Evolutionary conservation across 495 filamentous ascomycete genomes (phyloP), one percentile per base, ranked within the genome.

Genomic region (Talaromyces trachyspermus): DNA sequence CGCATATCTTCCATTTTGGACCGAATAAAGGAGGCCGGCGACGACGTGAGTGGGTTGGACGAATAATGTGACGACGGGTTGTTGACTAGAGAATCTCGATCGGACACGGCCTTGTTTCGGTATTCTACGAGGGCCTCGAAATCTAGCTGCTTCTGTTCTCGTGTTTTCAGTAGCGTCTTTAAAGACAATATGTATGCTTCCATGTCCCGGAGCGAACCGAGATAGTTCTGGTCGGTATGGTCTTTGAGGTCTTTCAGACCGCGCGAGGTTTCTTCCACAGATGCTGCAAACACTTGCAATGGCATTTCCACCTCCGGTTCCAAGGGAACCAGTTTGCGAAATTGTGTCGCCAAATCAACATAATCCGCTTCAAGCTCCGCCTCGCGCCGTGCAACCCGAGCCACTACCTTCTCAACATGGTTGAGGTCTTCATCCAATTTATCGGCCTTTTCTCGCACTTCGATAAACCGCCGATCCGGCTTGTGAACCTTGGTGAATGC

Each of bases 111-210:
- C 58, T 94, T 94, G 69, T 83, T 85, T 47, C 95, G 87, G 64
- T 97, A 97, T 56, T 95, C 91, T 17, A 89, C 95, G 23, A 97
- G 73, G 32, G 86, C 92, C 67, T 98, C 92, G 60, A 91, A 95
- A 66, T 98, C 92, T 33, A 97, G 83, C 60, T 98, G 92, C 61
- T 97, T 98, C 68, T 94, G 89, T 67, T 98, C 94, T 17, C 92
- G 83, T 5, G 86, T 85, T 69, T 95, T 95, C 57, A 98, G 79
- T 2, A 97, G 81, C 24, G 81, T 69, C 64, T 95, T 94, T 14
- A 97, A 65, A 2, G 88, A 82, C 15, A 79, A 63, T 59, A 86
- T 88, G 65, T 97, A 98, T 22, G 88, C 82, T 49, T 88, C 84
- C 89, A 97, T 95, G 61, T 97, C 94, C 14, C 88, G 78, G 25